Percentiles rank a stretch among this genome's conserved stretches.
Evolutionary conservation across 129 eudicot genomes (phyloP).

Genomic region (Saposhnikovia divaricata): DNA sequence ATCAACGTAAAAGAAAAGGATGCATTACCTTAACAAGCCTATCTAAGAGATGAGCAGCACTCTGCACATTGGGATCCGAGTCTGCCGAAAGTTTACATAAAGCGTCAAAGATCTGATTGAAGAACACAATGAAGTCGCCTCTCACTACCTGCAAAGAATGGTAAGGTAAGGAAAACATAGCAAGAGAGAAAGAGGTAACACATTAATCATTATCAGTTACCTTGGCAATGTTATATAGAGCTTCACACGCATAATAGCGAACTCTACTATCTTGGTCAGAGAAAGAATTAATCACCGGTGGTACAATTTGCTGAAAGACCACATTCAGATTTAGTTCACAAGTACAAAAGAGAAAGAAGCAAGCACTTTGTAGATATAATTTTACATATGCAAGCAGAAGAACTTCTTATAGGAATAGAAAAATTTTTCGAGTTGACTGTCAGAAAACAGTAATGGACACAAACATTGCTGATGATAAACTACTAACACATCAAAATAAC

Average conservation of each 20-base stretch:
- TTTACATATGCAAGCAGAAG: neutral
- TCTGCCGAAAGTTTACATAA: constrained; percentile 95
- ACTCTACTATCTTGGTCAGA: constrained; percentile 91
- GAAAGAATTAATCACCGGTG: constrained; percentile 80
- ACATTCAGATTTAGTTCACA: constrained; percentile 1
- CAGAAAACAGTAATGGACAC: neutral
- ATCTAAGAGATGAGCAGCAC: constrained; percentile 98
- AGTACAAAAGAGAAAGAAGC: constrained; percentile 3
- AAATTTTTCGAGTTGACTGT: constrained; percentile 1
- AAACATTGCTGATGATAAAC: neutral
- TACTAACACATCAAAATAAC: neutral
- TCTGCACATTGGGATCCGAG: constrained; percentile 87
- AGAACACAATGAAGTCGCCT: constrained; percentile 91
- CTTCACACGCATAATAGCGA: constrained; percentile 98
- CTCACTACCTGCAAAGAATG: constrained; percentile 79
- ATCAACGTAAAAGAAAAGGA: neutral
- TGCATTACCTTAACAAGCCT: constrained; percentile 76
- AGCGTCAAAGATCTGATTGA: constrained; percentile 93
- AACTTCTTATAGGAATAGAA: no score
- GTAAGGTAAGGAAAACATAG: constrained; percentile 18
- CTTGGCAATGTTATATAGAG: constrained; percentile 96
- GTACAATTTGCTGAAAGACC: constrained; percentile 73
- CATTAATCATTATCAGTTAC: constrained; percentile 23
- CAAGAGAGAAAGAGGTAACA: constrained; percentile 5
- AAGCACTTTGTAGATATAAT: neutral